Evolutionary conservation across 2,329 filamentous ascomycete genomes (phyloP), one percentile per base, ranked within the genome.

Genomic region (Stachybotrys chlorohalonatus): DNA sequence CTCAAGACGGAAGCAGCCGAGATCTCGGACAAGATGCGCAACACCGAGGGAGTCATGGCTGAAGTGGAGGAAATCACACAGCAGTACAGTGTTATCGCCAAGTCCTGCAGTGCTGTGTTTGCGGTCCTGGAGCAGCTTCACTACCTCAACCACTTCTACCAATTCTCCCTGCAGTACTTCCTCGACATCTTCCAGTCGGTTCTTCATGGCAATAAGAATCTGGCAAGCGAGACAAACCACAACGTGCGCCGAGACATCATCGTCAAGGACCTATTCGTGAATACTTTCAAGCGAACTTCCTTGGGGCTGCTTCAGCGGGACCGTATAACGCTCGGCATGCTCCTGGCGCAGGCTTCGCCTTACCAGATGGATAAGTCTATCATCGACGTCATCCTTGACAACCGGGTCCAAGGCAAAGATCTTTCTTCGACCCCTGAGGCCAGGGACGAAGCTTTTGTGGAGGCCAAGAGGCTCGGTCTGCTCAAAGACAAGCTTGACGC

Each of bases 71-170:
- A 87, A 66, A 96, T 97, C 68, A 99, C 95, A 46, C 83, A 88
- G 62, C 88, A 96, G 70, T 99, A 99, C 79, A 89, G 87, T 67
- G 85, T 95, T 60, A 91, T 99, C 71, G 94, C 94, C 55, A 84
- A 86, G 64, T 93, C 94, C 47, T 99, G 94, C 81, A 96, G 93
- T 74, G 92, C 94, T 54, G 93, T 99, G 47, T 99, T 97, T 69
- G 91, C 95, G 36, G 89, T 99, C 13, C 78, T 99, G 57, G 95
- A 99, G 74, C 93, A 99, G 70, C 82, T 99, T 55, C 93, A 97
- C 72, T 95, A 96, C 68, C 86, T 99, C 69, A 96, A 99, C 70
- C 94, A 97, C 77, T 97, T 97, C 74, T 99, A 99, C 72, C 95
- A 97, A 69, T 99, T 99, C 79, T 99, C 94, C 45, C 80, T 99